phyloP scores from a whole-genome alignment of 495 filamentous ascomycete species.

The Barbatosphaeria neglecta region DNA sequence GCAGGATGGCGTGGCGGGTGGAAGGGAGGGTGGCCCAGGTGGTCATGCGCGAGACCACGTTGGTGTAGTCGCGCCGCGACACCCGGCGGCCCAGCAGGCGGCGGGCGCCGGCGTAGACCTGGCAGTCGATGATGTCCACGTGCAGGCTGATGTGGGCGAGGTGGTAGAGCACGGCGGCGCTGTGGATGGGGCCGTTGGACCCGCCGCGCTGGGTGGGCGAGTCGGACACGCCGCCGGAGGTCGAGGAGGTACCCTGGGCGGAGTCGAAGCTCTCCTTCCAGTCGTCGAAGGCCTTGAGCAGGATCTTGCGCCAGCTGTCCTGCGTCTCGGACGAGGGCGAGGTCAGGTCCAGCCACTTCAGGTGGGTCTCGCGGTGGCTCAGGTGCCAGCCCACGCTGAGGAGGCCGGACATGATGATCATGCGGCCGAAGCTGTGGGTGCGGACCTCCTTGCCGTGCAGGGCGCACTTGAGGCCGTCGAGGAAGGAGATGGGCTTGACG shows the following conservation, averaged over 20 bases:
- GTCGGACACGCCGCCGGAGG: conserved; percentile 10
- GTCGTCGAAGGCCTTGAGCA: conserved; percentile 80
- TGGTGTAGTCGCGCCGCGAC: conserved; percentile 64
- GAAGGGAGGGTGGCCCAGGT: conserved; percentile 73
- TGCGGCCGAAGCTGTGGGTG: conserved; percentile 88
- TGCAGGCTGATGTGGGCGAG: conserved; percentile 93
- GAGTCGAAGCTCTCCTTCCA: conserved; percentile 90
- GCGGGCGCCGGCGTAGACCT: conserved; percentile 80
- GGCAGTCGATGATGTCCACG: conserved; percentile 87
- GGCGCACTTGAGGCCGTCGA: conserved; percentile 82
- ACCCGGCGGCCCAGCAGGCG: conserved; percentile 78
- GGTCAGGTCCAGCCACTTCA: conserved; percentile 65
- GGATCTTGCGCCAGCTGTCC: conserved; percentile 76
- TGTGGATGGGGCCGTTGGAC: conserved; percentile 73
- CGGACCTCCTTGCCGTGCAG: conserved; percentile 77
- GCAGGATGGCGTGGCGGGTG: conserved; percentile 82
- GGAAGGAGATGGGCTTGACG: conserved; percentile 71
- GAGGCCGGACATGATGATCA: conserved; percentile 88
- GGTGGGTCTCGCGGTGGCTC: conserved; percentile 86
- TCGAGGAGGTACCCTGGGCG: conserved; percentile 38
- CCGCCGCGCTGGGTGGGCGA: conserved; percentile 21
- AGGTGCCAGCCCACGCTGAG: conserved; percentile 93
- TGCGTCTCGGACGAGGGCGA: conserved; percentile 63
- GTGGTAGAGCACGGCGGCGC: conserved; percentile 77
- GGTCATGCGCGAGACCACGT: conserved; percentile 70